Conservation (phyloP, 2,329 filamentous ascomycete genomes). For the Claviceps purpurea region DNA sequence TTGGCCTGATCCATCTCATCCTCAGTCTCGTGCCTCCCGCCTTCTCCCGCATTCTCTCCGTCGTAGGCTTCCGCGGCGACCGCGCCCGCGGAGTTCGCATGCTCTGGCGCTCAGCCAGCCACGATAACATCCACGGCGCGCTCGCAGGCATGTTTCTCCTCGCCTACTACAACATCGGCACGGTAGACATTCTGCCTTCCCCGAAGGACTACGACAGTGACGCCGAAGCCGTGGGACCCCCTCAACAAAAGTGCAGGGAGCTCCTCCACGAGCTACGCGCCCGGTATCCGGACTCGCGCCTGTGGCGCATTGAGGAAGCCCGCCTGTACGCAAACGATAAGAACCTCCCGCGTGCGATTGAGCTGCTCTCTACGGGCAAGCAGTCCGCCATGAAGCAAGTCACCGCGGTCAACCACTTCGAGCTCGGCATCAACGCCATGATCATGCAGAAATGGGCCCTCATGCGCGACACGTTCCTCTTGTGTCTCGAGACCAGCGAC, state of each 20-base stretch:
- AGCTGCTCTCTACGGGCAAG: slow-evolving; percentile 44
- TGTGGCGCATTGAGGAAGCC: slow-evolving; percentile 85
- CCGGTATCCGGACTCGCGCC: slow-evolving; percentile 65
- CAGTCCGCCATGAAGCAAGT: slow-evolving; percentile 76
- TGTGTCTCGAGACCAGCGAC: slow-evolving; percentile 68
- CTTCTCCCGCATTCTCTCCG: slow-evolving; percentile 72
- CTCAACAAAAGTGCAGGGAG: slow-evolving; percentile 49
- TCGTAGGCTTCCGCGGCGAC: slow-evolving; percentile 86
- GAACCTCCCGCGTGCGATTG: slow-evolving; percentile 53
- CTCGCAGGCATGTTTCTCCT: slow-evolving; percentile 72
- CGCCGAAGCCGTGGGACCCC: slow-evolving; percentile 55
- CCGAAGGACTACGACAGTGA: slow-evolving; percentile 37
- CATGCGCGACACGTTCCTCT: slow-evolving; percentile 61
- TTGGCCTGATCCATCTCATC: slow-evolving; percentile 70
- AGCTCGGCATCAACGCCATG: slow-evolving; percentile 66
- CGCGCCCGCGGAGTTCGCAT: slow-evolving; percentile 68
- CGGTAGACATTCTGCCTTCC: slow-evolving; percentile 73
- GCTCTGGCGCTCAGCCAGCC: slow-evolving; percentile 82
- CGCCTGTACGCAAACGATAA: slow-evolving; percentile 57
- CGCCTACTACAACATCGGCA: slow-evolving; percentile 80
- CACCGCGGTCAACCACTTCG: slow-evolving; percentile 72
- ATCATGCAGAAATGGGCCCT: slow-evolving; percentile 64
- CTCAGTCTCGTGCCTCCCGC: slow-evolving; percentile 89
- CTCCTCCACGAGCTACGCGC: slow-evolving; percentile 62
- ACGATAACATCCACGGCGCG: slow-evolving; percentile 83